Evolutionary conservation across 2,329 filamentous ascomycete species (phyloP), one percentile per base, ranked within the genome.

Genomic region (Cryphonectria radicalis): DNA sequence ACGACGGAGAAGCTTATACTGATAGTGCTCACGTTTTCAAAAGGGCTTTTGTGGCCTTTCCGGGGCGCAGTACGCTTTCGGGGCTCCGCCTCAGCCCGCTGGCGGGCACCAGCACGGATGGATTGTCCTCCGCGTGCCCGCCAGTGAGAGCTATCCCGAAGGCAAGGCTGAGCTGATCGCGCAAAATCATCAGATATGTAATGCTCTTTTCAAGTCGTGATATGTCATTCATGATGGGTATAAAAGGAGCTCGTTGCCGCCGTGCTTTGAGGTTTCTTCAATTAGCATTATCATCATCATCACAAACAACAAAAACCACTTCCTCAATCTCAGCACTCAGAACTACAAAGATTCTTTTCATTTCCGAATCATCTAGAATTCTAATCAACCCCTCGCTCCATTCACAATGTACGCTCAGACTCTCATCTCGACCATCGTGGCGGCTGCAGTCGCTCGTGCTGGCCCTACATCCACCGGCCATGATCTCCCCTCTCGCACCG

Each of bases 361-460:
- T 65, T 17, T 53, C 4, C 28, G 19, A 37, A 46, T 3, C 19
- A 10, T 14, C 5, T 25, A 43, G 13, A 14, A 17, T 22, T 28
- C 2, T 1, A 22, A n/a, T n/a, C 19, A 60, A 17, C 32, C 7
- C 59, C 8, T 5, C 28, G 11, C 42, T 25, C n/a, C 37, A 73
- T 71, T 32, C 73, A 80, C 69, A 66, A 82, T 82, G 80, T 76
- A 80, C 42, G 73, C 77, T 67, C 79, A 78, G 69, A 75, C 76
- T 53, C 28, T 80, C 70, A 71, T 77, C 65, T 67, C 77, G 57
- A 57, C 76, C 71, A 72, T 82, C 66, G 73, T 75, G 65, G 73
- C 75, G 57, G 74, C 74, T 57, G 75, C 77, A 67, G 76, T 75
- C 53, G 76, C 78, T 70, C 73, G 74, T 59, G 77, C 79, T 64